Base-by-base conservation (phyloP, 108 stramenopile species). In the Cyclotella cryptica region DNA sequence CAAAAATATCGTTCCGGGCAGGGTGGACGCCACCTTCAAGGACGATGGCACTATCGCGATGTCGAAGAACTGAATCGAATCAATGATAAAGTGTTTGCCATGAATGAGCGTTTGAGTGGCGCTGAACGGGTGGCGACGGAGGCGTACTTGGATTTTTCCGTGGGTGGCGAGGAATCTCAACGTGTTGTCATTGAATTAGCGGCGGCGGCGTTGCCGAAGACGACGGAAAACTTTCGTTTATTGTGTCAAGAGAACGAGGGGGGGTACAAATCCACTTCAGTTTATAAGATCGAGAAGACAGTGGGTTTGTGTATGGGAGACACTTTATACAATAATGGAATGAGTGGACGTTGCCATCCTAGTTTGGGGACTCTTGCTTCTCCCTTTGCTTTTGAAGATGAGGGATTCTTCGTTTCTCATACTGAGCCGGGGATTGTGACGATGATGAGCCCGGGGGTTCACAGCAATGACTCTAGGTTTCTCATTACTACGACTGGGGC, bases 1-100 rank as follows among this genome's bases (percentile, higher is more conserved):
- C 28, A 77, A 35, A 96, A 96, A 65, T 96, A 93, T 58, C 88
- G 95, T n/a, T 84, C 79, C 14, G 89, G 89, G n/a, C 83, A 80
- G 30, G 95, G 95, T 3, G 95, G 93, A 17, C 89, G 95, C n/a
- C 93, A 93, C 77, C 86, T 96, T 78, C 95, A 96, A 75, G 95
- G 95, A n/a, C 86, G 87, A 66, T 91, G 88, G 74, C 80, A 80
- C 57, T 88, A 90, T 63, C 83, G 83, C 45, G 85, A 87, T 39
- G 22, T 84, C n/a, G 88, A 90, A 18, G 82, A 75, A 35, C 66
- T 87, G 51, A 72, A 75, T 28, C 53, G 68, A 6, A 84, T 89
- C 85, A 95, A 95, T 74, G 86, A 91, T 40, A 79, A 88, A 15
- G 74, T 93, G 26, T 85, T 93, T 66, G 72, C 52, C 24, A 72